These are phyloP conservation scores for Pyricularia grisea DNA, from an alignment of 2,329 filamentous ascomycete genomes.

Conservation along the genomic window DNA sequence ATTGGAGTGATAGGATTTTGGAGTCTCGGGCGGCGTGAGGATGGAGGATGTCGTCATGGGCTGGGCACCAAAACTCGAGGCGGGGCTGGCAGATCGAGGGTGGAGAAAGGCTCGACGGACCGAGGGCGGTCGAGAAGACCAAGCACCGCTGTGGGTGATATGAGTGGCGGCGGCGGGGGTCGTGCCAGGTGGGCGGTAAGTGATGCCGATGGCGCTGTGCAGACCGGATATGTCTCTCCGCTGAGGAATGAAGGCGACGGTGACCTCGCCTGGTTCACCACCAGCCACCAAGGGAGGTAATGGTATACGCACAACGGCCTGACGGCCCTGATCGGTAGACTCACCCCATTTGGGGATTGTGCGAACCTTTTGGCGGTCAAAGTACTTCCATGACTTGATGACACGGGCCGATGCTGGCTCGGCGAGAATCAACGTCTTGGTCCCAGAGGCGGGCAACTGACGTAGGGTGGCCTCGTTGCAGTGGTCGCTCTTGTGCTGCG, in stretches of 20 bases:
- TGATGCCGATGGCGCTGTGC: constrained; percentile 62
- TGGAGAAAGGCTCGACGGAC: neutral
- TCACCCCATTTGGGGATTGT: constrained; percentile 38
- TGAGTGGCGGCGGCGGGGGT: constrained; percentile 7
- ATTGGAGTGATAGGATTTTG: constrained; percentile 11
- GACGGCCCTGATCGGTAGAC: constrained; percentile 21
- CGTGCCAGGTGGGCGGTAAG: constrained; percentile 49
- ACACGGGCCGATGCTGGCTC: constrained; percentile 54
- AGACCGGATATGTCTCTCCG: constrained; percentile 50
- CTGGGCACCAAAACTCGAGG: neutral
- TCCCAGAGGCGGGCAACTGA: constrained; percentile 44
- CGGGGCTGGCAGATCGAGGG: neutral
- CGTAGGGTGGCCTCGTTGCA: constrained; percentile 61
- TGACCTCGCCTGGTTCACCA: constrained; percentile 56
- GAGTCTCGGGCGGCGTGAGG: constrained; percentile 21
- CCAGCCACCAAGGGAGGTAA: constrained; percentile 42
- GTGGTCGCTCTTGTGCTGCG: constrained; percentile 48
- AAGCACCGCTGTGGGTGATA: constrained; percentile 6
- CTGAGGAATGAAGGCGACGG: constrained; percentile 55
- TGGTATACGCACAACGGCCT: constrained; percentile 32
- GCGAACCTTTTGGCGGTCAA: constrained; percentile 39
- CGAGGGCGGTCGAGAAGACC: neutral
- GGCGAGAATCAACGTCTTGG: constrained; percentile 54
- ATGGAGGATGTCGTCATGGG: constrained; percentile 4
- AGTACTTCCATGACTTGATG: constrained; percentile 61